A percentile compares a stretch with the other conserved stretches of the same genome.
These are phyloP conservation scores for Alternaria ethzedia DNA, from an alignment of 2,329 filamentous ascomycete species.

Conservation along the genomic window DNA sequence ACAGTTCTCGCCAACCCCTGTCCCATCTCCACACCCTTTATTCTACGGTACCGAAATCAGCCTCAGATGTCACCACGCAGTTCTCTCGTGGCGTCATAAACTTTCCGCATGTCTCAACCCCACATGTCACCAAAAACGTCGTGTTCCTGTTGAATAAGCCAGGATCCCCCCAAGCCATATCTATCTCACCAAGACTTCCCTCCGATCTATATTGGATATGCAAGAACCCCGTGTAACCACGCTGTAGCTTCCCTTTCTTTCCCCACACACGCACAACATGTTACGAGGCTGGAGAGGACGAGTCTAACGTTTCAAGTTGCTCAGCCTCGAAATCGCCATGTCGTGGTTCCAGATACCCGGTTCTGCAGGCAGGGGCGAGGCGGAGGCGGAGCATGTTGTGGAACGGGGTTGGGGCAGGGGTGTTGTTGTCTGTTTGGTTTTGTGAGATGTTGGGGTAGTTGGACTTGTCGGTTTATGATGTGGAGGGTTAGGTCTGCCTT, in stretches of 20 bases:
- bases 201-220: neutral
- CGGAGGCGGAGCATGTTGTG: conserved; percentile 4
- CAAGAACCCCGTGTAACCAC: neutral
- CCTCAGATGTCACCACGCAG: conserved; percentile 3
- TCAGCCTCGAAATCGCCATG: neutral
- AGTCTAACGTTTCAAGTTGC: neutral
- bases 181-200: neutral
- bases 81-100: conserved; percentile 7
- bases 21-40: neutral
- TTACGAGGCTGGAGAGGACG: neutral
- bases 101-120: neutral
- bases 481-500: neutral
- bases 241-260: neutral
- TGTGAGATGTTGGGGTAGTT: neutral
- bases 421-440: neutral
- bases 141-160: conserved; percentile 11
- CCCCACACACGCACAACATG: neutral
- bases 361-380: neutral
- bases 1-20: neutral
- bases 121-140: neutral
- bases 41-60: neutral
- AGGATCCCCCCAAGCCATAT: neutral
- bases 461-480: neutral
- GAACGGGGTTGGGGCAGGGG: neutral
- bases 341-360: neutral